These are phyloP conservation scores for Peronosclerospora sorghi DNA, from an alignment of 352 stramenopile genomes.

Conservation along the genomic window DNA sequence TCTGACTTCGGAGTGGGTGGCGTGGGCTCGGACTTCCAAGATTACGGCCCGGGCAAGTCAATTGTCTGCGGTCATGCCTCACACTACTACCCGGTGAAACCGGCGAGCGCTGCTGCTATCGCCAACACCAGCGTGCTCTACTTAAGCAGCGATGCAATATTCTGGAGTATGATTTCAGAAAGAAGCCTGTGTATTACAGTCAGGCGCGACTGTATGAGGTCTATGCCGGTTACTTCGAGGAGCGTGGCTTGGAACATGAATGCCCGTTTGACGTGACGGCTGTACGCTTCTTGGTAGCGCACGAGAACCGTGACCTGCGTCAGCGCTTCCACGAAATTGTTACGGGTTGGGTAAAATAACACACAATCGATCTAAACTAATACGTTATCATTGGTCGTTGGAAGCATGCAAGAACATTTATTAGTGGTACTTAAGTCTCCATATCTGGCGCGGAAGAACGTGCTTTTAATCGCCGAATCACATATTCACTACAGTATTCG, in stretches of 20 bases:
- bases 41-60: constrained; percentile 16
- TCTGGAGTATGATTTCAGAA: constrained; percentile 19
- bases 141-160: constrained; percentile 49
- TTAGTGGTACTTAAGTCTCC: too few species aligned
- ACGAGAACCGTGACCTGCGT: constrained; percentile 29
- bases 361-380: too few species aligned
- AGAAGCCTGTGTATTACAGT: constrained; percentile 30
- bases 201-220: constrained; percentile 23
- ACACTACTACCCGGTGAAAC: constrained; percentile 31
- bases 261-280: constrained; percentile 39
- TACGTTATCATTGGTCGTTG: too few species aligned
- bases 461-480: too few species aligned
- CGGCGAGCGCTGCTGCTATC: constrained; percentile 6
- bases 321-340: constrained; percentile 31
- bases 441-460: too few species aligned
- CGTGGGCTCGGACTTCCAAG: constrained; percentile 24
- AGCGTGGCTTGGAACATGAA: constrained; percentile 18
- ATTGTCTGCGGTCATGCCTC: constrained; percentile 40
- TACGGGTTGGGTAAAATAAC: constrained; percentile 11
- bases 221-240: constrained; percentile 27
- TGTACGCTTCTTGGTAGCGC: constrained; percentile 24
- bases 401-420: too few species aligned
- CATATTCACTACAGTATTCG: too few species aligned
- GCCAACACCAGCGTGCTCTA: constrained; percentile 27
- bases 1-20: constrained; percentile 31